Evolutionary conservation across 192 early-diverging fungal species (phyloP).

Genomic region (Backusella tuberculispora): DNA sequence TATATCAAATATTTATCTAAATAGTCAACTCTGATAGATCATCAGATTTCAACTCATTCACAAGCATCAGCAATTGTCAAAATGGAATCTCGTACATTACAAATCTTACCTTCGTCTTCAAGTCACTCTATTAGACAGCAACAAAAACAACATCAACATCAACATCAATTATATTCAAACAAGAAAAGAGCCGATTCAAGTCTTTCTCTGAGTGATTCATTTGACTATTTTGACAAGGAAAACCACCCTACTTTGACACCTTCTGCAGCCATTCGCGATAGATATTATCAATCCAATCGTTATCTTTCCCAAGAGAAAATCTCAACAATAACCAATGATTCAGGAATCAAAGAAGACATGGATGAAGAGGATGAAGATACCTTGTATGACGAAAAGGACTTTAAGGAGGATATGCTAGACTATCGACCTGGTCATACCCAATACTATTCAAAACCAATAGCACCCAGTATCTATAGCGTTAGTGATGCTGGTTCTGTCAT

Average conservation of each 20-base stretch:
- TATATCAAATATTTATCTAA: no score
- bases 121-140: background rate
- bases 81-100: conserved; percentile 9
- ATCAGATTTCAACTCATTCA: background rate
- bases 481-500: conserved; percentile 29
- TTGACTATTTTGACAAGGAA: conserved; percentile 6
- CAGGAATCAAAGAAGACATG: background rate
- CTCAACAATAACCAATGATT: background rate
- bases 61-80: background rate
- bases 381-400: conserved; percentile 6
- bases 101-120: background rate
- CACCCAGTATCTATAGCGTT: conserved; percentile 19
- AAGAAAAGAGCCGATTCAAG: background rate
- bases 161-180: background rate
- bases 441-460: background rate
- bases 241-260: conserved; percentile 16
- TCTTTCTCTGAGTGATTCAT: background rate
- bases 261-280: conserved; percentile 36
- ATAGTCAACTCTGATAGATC: background rate
- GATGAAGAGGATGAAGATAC: conserved; percentile 16
- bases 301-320: background rate
- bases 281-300: conserved; percentile 35
- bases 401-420: conserved; percentile 13
- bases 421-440: conserved; percentile 26
- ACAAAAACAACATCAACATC: background rate